Conservation (phyloP, 73 alveolate genomes). For the Halteria grandinella region DNA sequence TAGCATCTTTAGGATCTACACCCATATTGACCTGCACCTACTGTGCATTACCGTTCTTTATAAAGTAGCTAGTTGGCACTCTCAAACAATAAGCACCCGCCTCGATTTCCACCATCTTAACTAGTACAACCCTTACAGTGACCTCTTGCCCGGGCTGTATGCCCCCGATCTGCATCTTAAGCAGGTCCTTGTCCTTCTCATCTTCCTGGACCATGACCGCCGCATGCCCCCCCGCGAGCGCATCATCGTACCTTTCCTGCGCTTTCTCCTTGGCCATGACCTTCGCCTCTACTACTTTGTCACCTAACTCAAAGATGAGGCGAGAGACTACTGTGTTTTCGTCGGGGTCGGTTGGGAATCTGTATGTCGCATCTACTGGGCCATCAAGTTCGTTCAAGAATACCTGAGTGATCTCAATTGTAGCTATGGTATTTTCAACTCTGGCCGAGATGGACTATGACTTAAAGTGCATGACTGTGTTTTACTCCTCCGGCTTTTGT, state of each 20-base stretch:
- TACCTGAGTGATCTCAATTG: slow-evolving; percentile 15
- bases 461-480: slow-evolving; percentile 39
- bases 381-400: slow-evolving; percentile 13
- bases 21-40: not conserved
- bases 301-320: slow-evolving; percentile 41
- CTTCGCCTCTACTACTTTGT: slow-evolving; percentile 66
- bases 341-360: slow-evolving; percentile 51
- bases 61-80: slow-evolving; percentile 22
- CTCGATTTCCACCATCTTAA: slow-evolving; percentile 12
- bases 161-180: slow-evolving; percentile 47
- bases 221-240: slow-evolving; percentile 80
- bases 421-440: slow-evolving; percentile 14
- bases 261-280: slow-evolving; percentile 83
- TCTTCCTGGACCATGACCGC: slow-evolving; percentile 61
- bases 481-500: too few species aligned
- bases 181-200: slow-evolving; percentile 44
- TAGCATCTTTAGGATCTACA: not conserved
- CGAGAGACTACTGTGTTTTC: slow-evolving; percentile 1
- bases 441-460: not conserved
- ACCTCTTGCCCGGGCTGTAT: slow-evolving; percentile 15
- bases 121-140: slow-evolving; percentile 16
- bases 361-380: slow-evolving; percentile 48
- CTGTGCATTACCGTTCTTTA: too few species aligned
- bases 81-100: slow-evolving; percentile 43
- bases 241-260: slow-evolving; percentile 83